Percentiles rank a stretch among this genome's conserved stretches.
phyloP scores from a whole-genome alignment of 805 yeast genomes.

The Saturnispora mendoncae region DNA sequence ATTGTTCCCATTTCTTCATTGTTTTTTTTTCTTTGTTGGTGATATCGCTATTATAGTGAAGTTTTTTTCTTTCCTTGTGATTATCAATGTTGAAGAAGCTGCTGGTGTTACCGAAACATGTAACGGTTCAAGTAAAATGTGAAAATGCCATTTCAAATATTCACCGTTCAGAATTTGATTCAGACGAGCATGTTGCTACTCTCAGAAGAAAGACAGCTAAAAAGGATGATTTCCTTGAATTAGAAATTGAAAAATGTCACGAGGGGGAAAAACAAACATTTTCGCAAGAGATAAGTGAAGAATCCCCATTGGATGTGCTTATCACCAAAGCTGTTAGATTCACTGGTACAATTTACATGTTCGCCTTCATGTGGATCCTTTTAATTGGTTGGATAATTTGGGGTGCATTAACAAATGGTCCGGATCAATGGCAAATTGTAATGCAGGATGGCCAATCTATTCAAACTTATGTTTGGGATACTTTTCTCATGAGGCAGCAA shows the following conservation, averaged over 20 bases:
- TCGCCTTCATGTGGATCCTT: slow-evolving; percentile 23
- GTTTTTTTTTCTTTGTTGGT: no score
- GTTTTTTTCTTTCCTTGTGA: no score
- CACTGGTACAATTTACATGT: slow-evolving; percentile 17
- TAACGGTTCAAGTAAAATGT: background rate
- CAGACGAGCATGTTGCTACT: slow-evolving; percentile 1
- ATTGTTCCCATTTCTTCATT: no score
- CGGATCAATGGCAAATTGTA: slow-evolving; percentile 32
- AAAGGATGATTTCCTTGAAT: no score
- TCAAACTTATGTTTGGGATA: slow-evolving; percentile 33
- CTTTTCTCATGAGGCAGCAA: slow-evolving; percentile 33
- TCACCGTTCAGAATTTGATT: no score
- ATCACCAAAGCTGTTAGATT: slow-evolving; percentile 13
- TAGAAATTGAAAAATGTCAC: background rate
- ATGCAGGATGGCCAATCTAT: slow-evolving; percentile 36
- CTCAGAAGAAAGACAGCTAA: background rate
- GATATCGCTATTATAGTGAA: no score
- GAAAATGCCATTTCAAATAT: no score
- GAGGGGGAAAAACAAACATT: background rate
- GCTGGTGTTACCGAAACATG: background rate
- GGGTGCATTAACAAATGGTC: slow-evolving; percentile 25
- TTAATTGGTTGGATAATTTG: slow-evolving; percentile 16
- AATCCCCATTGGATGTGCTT: slow-evolving; percentile 11
- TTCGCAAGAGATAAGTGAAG: background rate
- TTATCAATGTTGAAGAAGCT: background rate